Percentiles rank a stretch among this genome's conserved stretches.
Conservation (phyloP, 331 rosid genomes). For the Telfairia occidentalis region DNA sequence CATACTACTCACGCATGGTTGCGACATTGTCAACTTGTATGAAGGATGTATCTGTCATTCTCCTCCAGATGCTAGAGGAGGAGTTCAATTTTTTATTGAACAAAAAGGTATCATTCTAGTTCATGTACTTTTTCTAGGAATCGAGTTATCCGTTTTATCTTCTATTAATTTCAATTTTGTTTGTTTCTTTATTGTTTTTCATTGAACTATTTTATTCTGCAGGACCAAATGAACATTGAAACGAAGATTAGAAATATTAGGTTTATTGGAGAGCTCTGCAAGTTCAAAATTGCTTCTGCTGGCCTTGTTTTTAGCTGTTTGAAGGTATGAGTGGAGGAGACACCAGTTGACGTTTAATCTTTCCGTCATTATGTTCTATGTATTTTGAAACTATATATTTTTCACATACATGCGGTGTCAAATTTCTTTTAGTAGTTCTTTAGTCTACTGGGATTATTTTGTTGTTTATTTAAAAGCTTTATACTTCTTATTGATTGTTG, state of each 20-base stretch:
- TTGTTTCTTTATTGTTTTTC: not conserved
- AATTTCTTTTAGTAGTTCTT: not conserved
- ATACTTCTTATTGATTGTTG: not conserved
- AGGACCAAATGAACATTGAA: conserved; percentile 99
- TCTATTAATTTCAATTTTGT: not conserved
- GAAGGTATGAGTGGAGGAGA: conserved; percentile 46
- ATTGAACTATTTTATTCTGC: conserved; percentile 21
- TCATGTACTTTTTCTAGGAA: conserved; percentile 3
- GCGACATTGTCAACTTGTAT: conserved; percentile 93
- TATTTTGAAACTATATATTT: not conserved
- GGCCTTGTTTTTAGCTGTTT: conserved; percentile 89
- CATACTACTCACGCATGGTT: conserved; percentile 95
- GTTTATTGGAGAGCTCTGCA: conserved; percentile 98
- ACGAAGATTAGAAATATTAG: conserved; percentile 92
- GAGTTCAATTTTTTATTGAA: conserved; percentile 91
- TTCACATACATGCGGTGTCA: not conserved
- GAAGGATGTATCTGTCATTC: conserved; percentile 87
- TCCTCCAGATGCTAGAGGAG: conserved; percentile 87
- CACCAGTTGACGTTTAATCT: not conserved
- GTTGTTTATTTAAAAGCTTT: not conserved
- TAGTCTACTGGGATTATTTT: not conserved
- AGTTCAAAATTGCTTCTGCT: conserved; percentile 79
- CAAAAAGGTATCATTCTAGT: conserved; percentile 57
- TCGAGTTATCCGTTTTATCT: conserved; percentile 2
- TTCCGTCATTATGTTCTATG: not conserved